Base-by-base conservation (phyloP, 1,284 basidiomycete genomes). In the Heterobasidion irregulare region DNA sequence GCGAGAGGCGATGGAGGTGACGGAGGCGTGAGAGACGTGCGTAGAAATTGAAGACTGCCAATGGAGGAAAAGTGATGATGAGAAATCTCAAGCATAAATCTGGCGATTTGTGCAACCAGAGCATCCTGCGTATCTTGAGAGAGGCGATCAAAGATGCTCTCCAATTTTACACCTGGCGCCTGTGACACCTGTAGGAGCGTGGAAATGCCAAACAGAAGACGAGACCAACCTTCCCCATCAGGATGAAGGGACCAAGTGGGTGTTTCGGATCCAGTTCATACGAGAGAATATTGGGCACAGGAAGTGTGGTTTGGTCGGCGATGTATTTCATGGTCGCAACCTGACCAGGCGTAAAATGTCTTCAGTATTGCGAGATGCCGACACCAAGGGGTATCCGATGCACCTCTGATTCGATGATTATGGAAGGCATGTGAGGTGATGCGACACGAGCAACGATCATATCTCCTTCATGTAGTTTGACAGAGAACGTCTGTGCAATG, bases 311-410 rank as follows among this genome's bases (percentile, higher is more conserved):
- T 12, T 56, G 58, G 44, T 63, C 58, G 12, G 62, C 60, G 18
- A 70, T 50, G 53, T 65, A 70, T 8, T 58, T 58, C 58, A 66
- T 59, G 2, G 69, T 70, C 18, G 68, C 68, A n/a, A 64, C 60
- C 69, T 70, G 45, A 18, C 47, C 16, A 32, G 38, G 2, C 16
- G 10, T 32, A 26, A n/a, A 41, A 12, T 33, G 36, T 36, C 38
- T n/a, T 41, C 38, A 41, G n/a, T 41, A 41, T n/a, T 32, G 15
- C 15, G n/a, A 19, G 12, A n/a, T 13, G 16, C 2, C n/a, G n/a
- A 47, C 10, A n/a, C 46, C 26, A 8, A 36, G 13, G 7, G 6
- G 44, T n/a, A n/a, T 10, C 13, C 36, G 19, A 44, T 51, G 19
- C 13, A 68, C 68, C 64, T 70, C 68, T 8, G 63, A 64, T 55